A percentile compares a stretch with the other conserved stretches of the same genome.
Conservation (phyloP, 768 basidiomycete genomes). For the Roridomyces roridus region DNA sequence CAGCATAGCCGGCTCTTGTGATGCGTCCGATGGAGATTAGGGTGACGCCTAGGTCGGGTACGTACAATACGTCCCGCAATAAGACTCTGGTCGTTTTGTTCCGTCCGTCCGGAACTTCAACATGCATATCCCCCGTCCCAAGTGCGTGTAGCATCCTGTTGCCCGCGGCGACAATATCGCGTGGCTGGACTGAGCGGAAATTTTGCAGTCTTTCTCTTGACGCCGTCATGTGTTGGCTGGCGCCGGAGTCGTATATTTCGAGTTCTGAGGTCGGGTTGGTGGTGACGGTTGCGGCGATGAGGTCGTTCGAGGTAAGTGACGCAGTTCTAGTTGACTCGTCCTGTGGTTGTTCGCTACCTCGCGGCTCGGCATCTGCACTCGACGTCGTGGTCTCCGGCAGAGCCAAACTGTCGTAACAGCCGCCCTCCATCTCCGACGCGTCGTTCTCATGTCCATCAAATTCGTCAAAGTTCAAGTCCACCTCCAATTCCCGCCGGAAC, state of each 20-base stretch:
- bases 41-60: slow-evolving; percentile 36
- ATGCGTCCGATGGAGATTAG: slow-evolving; percentile 37
- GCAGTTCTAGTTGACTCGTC: not conserved
- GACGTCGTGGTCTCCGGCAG: not conserved
- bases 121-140: slow-evolving; percentile 36
- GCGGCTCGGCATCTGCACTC: not conserved
- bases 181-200: slow-evolving; percentile 29
- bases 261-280: slow-evolving; percentile 12
- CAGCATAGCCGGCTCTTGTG: slow-evolving; percentile 28
- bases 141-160: slow-evolving; percentile 32
- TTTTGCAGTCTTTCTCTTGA: slow-evolving; percentile 34
- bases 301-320: not conserved
- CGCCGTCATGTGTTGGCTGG: slow-evolving; percentile 41
- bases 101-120: slow-evolving; percentile 30
- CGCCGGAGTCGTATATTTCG: slow-evolving; percentile 43
- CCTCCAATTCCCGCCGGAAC: not conserved
- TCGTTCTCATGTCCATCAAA: no score
- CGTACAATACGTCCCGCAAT: slow-evolving; percentile 37
- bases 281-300: not conserved
- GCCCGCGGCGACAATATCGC: slow-evolving; percentile 36
- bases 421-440: not conserved
- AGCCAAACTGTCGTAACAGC: no score
- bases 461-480: not conserved
- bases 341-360: not conserved
- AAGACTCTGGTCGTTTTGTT: slow-evolving; percentile 22